These are phyloP conservation scores for Coemansia sp. DNA, from an alignment of 192 early-diverging fungal species.

Conservation along the genomic window DNA sequence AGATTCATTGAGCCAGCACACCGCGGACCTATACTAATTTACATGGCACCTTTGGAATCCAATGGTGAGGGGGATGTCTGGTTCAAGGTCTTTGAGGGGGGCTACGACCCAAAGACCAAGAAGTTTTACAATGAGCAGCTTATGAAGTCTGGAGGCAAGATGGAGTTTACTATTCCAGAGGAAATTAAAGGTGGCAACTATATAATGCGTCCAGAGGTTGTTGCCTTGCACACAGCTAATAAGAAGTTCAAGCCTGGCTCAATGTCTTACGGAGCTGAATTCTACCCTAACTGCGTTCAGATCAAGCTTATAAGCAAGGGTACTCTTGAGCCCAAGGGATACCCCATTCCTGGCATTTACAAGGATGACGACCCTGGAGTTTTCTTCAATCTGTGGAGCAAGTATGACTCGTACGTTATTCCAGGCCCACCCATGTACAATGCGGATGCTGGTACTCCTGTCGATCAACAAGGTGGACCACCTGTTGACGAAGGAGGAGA, in stretches of 20 bases:
- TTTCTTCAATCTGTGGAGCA: conserved; percentile 3
- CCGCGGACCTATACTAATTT: conserved; percentile 22
- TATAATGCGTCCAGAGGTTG: conserved; percentile 27
- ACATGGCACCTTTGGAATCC: conserved; percentile 15
- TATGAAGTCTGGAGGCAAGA: conserved; percentile 15
- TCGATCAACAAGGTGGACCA: background rate
- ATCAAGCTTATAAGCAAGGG: conserved; percentile 14
- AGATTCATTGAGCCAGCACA: conserved; percentile 18
- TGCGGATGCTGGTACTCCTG: background rate
- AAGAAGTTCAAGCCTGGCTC: background rate
- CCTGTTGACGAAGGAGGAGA: background rate
- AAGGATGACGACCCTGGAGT: conserved; percentile 20
- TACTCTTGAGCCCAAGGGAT: background rate
- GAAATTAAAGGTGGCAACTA: conserved; percentile 30
- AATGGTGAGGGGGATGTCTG: conserved; percentile 17
- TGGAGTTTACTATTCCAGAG: conserved; percentile 24
- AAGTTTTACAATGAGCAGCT: conserved; percentile 19
- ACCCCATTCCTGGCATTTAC: conserved; percentile 31
- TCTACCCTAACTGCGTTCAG: conserved; percentile 31
- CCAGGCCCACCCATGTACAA: conserved; percentile 6
- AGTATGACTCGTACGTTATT: background rate
- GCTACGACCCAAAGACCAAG: conserved; percentile 4
- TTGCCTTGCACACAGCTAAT: conserved; percentile 27
- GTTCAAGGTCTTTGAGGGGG: conserved; percentile 31
- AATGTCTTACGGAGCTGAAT: conserved; percentile 21